Evolutionary conservation across 371 early-diverging fungal genomes (phyloP).

Genomic region (Mortierella sp.): DNA sequence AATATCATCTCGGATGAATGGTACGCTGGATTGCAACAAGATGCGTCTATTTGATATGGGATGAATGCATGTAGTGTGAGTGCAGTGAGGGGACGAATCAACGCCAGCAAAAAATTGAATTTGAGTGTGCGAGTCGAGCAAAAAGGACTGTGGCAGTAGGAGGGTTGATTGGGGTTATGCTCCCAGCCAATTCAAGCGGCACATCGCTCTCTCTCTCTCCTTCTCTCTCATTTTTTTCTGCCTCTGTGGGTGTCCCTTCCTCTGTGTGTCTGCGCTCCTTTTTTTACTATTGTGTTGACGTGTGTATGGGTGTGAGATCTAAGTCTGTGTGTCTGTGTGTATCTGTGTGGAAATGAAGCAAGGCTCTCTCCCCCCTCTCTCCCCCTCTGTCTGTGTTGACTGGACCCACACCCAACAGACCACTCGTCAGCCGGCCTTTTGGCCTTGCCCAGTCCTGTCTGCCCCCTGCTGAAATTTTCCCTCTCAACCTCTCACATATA

Average conservation of each 20-base stretch:
- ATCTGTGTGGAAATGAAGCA: conserved; percentile 1
- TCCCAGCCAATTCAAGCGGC: background rate
- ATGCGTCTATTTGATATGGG: no score
- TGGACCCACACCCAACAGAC: background rate
- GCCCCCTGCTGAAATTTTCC: conserved; percentile 1
- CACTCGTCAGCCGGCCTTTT: conserved; percentile 3
- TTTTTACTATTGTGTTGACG: background rate
- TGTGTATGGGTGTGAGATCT: background rate
- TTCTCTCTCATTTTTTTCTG: background rate
- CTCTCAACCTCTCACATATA: conserved; percentile 37
- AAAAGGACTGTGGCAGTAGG: background rate
- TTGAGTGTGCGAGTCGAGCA: background rate
- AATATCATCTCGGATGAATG: no score
- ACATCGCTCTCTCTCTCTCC: background rate
- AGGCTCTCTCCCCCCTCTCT: background rate
- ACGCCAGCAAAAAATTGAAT: background rate
- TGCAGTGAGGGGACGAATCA: background rate
- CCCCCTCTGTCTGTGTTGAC: no score
- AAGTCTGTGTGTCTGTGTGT: background rate
- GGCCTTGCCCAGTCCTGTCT: background rate
- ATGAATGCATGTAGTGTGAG: background rate
- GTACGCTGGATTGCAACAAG: no score
- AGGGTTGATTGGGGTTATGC: background rate
- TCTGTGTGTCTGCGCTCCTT: background rate
- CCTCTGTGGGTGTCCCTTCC: background rate